Percentiles rank a stretch among this genome's conserved stretches.
These are phyloP conservation scores for Penicillium griseofulvum DNA, from an alignment of 2,329 filamentous ascomycete species.

Conservation along the genomic window DNA sequence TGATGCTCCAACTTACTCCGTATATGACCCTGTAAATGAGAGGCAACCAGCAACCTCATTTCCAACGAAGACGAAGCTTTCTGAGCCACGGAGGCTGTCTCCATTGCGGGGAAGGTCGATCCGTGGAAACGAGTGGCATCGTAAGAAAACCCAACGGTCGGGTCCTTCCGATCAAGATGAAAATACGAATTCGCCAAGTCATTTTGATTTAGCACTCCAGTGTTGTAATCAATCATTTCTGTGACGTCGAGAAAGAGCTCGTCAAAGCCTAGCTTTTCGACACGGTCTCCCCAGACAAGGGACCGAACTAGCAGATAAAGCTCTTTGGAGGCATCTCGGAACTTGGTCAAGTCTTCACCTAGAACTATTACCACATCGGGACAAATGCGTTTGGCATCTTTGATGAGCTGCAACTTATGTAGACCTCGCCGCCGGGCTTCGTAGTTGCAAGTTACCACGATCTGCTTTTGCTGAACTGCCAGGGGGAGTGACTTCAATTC, in stretches of 20 bases:
- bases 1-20: slow-evolving; percentile 69
- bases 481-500: slow-evolving; percentile 69
- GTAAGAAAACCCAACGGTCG: slow-evolving; percentile 75
- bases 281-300: slow-evolving; percentile 73
- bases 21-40: slow-evolving; percentile 75
- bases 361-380: slow-evolving; percentile 82
- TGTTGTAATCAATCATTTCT: slow-evolving; percentile 80
- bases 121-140: slow-evolving; percentile 69
- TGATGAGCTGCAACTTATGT: slow-evolving; percentile 79
- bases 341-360: slow-evolving; percentile 80
- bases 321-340: slow-evolving; percentile 80
- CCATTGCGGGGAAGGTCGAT: slow-evolving; percentile 52
- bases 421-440: slow-evolving; percentile 67
- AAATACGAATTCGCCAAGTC: slow-evolving; percentile 73
- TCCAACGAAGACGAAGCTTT: slow-evolving; percentile 35
- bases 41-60: slow-evolving; percentile 69
- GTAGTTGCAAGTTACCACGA: slow-evolving; percentile 92
- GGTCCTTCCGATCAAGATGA: slow-evolving; percentile 68
- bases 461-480: slow-evolving; percentile 89
- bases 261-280: slow-evolving; percentile 84
- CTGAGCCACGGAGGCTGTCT: slow-evolving; percentile 18
- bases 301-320: slow-evolving; percentile 70
- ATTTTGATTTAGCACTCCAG: slow-evolving; percentile 65
- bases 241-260: slow-evolving; percentile 82
- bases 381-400: slow-evolving; percentile 74